Evolutionary conservation across 2,329 filamentous ascomycete species (phyloP), one percentile per base, ranked within the genome.

Genomic region (Colletotrichum plurivorum): DNA sequence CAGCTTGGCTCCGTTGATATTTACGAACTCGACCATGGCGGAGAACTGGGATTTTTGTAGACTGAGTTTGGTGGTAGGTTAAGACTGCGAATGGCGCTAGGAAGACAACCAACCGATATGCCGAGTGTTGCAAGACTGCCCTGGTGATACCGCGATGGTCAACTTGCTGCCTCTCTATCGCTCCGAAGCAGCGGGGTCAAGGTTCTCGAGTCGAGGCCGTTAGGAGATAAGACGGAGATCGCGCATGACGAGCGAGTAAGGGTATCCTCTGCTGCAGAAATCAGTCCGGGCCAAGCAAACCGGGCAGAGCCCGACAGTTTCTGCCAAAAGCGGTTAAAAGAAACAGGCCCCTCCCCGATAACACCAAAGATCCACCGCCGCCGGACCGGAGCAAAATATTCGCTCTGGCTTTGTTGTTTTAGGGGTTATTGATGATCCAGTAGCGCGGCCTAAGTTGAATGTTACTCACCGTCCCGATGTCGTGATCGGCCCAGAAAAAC

Each of bases 1-100:
- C 31, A 81, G 71, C 5, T 70, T 69, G 10, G 79, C 79, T 2
- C 76, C 76, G 57, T 81, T 81, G 53, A 80, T 77, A 1, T 76
- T 58, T 16, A 78, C 74, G 27, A 75, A 78, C 0, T 76, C 64
- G 10, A 70, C 55, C 68, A 70, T 70, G 1, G 2, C 43, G 10
- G 20, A 31, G 41, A 36, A 36, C 48, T 51, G 3, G 10, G 9
- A 5, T 31, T 12, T 39, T 39, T 15, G 7, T 36, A 4, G 9
- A 36, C 10, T 36, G 31, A 10, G 9, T 36, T 10, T 36, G 8
- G 9, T 36, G 10, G 31, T 36, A 36, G 8, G 31, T 36, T 9
- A 9, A 36, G 31, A 36, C 31, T 36, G 2, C 2, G 2, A 36
- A 2, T 36, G 10, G 31, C 31, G 31, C 31, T 10, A 9, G 9